Evolutionary conservation across 2,329 filamentous ascomycete species (phyloP), one percentile per base, ranked within the genome.

Genomic region (Cladosporium colombiae): DNA sequence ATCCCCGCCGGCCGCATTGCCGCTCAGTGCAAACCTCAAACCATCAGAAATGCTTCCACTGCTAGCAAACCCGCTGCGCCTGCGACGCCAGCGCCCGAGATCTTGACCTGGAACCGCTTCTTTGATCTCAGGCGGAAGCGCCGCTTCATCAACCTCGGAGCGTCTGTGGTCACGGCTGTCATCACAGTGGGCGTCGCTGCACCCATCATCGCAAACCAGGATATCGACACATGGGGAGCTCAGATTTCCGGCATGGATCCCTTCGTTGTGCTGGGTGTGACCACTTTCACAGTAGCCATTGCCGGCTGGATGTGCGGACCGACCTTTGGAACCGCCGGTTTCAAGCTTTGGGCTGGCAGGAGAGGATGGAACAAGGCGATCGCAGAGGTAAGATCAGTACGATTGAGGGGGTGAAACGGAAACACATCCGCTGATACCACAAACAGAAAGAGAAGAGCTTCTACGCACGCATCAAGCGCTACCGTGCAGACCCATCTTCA

Each of bases 241-340:
- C 91, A 80, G 71, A 88, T 91, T 74, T 85, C 96, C 69, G 92
- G 93, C 0, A 84, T 97, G 65, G 95, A 98, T 78, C 94, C 94
- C 0, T 87, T 97, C 74, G 84, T 97, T 73, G 89, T 93, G 29
- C 84, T 97, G 70, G 94, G 92, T 1, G 77, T 97, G 74, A 89
- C 92, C 70, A 93, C 91, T 10, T 81, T 94, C 68, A 88, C 88
- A 16, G 92, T 88, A 70, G 87, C 89, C 64, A 91, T 89, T n/a
- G 82, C 89, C 37, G 95, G 95, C 5, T 99, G 95, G 95, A 81
- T 99, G 57, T 82, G 88, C 27, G 95, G 95, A 0, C 95, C 95
- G 0, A 89, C 89, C 70, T 77, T 97, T 49, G 95, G 95, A 3
- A 92, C 89, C 70, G 84, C 86, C 10, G 81, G 92, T 5, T 99